A percentile compares a stretch with the other conserved stretches of the same genome.
These are phyloP conservation scores for Harringtonia aguacate DNA, from an alignment of 2,329 filamentous ascomycete genomes.

Conservation along the genomic window DNA sequence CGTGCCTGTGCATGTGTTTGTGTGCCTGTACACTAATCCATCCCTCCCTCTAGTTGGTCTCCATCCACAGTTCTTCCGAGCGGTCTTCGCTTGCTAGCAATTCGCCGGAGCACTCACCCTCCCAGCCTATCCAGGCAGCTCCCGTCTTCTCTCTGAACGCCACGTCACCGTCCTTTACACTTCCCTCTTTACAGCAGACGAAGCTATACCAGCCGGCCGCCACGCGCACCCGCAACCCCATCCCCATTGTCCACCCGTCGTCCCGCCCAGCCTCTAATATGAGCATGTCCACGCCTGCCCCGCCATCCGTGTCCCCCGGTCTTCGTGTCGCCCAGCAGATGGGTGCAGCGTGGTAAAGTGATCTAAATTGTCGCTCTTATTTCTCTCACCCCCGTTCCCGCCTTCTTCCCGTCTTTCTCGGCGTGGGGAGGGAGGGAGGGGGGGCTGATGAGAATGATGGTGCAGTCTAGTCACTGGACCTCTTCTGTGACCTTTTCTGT, in stretches of 20 bases:
- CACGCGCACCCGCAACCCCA: constrained; percentile 84
- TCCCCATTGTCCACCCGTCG: constrained; percentile 82
- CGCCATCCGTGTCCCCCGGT: constrained; percentile 55
- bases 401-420: too few species aligned
- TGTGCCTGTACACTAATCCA: not conserved
- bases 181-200: constrained; percentile 53
- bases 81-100: constrained; percentile 91
- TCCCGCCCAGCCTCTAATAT: constrained; percentile 61
- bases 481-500: constrained; percentile 14
- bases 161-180: constrained; percentile 54
- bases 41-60: constrained; percentile 55
- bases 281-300: constrained; percentile 70
- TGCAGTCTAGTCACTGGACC: constrained; percentile 13
- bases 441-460: constrained; percentile 3
- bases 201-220: constrained; percentile 89
- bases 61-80: constrained; percentile 87
- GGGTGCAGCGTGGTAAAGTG: constrained; percentile 42
- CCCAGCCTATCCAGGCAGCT: constrained; percentile 70
- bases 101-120: constrained; percentile 82
- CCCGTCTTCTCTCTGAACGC: constrained; percentile 67
- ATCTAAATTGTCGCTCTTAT: constrained; percentile 2
- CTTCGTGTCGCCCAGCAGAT: constrained; percentile 45
- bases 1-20: constrained; percentile 2
- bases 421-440: too few species aligned
- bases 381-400: constrained; percentile 12